Evolutionary conservation across 805 yeast species (phyloP).

Genomic region (Metschnikowia borealis): DNA sequence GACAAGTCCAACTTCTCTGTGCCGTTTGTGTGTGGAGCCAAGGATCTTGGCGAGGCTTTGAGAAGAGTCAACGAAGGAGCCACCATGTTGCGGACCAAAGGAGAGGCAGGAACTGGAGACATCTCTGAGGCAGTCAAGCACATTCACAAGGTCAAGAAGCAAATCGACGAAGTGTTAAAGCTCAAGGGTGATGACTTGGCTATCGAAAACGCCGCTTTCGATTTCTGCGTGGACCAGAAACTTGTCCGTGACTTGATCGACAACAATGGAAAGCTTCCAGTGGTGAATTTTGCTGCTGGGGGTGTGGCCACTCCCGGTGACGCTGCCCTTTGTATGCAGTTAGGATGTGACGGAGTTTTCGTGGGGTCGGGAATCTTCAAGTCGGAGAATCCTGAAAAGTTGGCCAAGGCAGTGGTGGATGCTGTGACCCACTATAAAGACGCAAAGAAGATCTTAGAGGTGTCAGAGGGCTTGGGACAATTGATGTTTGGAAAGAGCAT

Average conservation of each 20-base stretch:
- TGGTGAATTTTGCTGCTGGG: slow-evolving; percentile 84
- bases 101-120: slow-evolving; percentile 89
- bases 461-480: slow-evolving; percentile 67
- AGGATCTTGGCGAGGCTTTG: slow-evolving; percentile 75
- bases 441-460: slow-evolving; percentile 56
- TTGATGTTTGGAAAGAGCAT: slow-evolving; percentile 72
- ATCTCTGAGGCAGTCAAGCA: slow-evolving; percentile 79
- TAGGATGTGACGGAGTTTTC: slow-evolving; percentile 76
- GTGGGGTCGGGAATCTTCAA: slow-evolving; percentile 80
- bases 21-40: slow-evolving; percentile 84
- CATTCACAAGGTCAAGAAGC: slow-evolving; percentile 54
- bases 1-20: slow-evolving; percentile 56
- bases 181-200: slow-evolving; percentile 31
- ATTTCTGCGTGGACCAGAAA: slow-evolving; percentile 56
- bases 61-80: slow-evolving; percentile 80
- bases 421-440: slow-evolving; percentile 71
- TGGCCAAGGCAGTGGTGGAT: slow-evolving; percentile 75
- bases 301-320: slow-evolving; percentile 88
- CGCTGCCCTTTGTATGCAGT: slow-evolving; percentile 79
- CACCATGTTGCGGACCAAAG: slow-evolving; percentile 82
- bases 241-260: slow-evolving; percentile 47
- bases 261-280: slow-evolving; percentile 62
- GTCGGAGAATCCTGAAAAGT: slow-evolving; percentile 64
- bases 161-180: slow-evolving; percentile 46
- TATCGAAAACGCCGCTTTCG: slow-evolving; percentile 48